These are phyloP conservation scores for Candida rishiriensis DNA, from an alignment of 805 yeast genomes.

Conservation along the genomic window DNA sequence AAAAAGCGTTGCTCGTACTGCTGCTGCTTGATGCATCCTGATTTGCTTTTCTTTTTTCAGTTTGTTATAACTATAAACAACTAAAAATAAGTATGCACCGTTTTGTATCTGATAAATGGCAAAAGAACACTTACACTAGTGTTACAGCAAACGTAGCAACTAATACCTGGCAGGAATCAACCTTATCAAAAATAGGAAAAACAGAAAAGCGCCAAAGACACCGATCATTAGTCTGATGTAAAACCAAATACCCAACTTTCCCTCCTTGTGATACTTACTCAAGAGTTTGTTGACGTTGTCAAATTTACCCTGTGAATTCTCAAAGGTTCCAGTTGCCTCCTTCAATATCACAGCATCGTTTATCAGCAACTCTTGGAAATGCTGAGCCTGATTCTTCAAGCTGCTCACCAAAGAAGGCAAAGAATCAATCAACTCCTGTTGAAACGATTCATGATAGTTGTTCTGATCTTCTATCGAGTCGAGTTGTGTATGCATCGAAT, in stretches of 20 bases:
- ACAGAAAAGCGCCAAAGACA: constrained; percentile 22
- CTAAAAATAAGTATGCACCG: too few species aligned
- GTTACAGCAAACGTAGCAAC: too few species aligned
- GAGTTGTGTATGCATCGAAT: constrained; percentile 25
- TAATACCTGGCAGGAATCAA: constrained; percentile 31
- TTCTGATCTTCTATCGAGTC: constrained; percentile 23
- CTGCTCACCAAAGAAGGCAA: constrained; percentile 29
- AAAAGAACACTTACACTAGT: too few species aligned
- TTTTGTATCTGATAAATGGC: too few species aligned
- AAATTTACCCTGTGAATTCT: constrained; percentile 26
- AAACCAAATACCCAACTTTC: constrained; percentile 30
- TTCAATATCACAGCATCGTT: constrained; percentile 30
- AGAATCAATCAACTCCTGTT: constrained; percentile 29
- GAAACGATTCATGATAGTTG: constrained; percentile 29
- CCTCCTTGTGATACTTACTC: constrained; percentile 28
- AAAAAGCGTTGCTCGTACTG: too few species aligned
- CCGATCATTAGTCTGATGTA: constrained; percentile 24
- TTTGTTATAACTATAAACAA: too few species aligned
- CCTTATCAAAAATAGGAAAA: constrained; percentile 25
- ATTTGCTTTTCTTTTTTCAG: too few species aligned
- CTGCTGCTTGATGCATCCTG: too few species aligned
- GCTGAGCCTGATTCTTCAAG: constrained; percentile 27
- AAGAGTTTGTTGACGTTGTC: constrained; percentile 24
- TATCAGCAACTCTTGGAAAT: constrained; percentile 28
- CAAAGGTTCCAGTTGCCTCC: constrained; percentile 31